These are phyloP conservation scores for Pseudogymnoascus sp. DNA, from an alignment of 2,329 filamentous ascomycete species.

Conservation along the genomic window DNA sequence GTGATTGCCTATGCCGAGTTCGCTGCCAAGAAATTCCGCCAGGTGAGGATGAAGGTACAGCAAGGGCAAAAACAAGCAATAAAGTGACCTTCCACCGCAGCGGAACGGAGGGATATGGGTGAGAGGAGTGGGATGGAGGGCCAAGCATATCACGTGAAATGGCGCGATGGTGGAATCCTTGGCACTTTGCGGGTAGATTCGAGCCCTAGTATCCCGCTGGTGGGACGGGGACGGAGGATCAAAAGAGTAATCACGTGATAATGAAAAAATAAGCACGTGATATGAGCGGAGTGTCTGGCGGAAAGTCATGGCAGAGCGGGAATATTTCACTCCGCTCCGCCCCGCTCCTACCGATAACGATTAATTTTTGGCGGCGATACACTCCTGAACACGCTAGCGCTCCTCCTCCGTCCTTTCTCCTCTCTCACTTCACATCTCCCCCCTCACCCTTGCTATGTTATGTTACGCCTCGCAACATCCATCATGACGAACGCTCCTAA, in stretches of 20 bases:
- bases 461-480: constrained; percentile 34
- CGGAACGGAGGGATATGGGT: neutral
- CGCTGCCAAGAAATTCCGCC: neutral
- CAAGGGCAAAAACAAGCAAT: too few relatives aligned
- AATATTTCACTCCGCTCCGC: neutral
- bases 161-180: neutral
- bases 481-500: constrained; percentile 53
- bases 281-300: neutral
- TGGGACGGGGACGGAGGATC: neutral
- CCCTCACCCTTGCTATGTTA: constrained; percentile 20
- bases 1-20: neutral
- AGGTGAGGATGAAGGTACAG: neutral
- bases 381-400: neutral
- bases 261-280: neutral
- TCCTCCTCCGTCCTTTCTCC: neutral
- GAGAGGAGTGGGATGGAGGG: neutral
- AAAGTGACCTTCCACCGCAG: neutral
- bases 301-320: neutral
- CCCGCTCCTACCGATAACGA: constrained; percentile 5
- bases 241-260: neutral
- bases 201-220: neutral
- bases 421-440: neutral
- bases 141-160: neutral
- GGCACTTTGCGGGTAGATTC: neutral
- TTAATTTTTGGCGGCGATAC: neutral